These are phyloP conservation scores for Paramecium tetraurelia DNA, from an alignment of 73 alveolate species.

Conservation along the genomic window DNA sequence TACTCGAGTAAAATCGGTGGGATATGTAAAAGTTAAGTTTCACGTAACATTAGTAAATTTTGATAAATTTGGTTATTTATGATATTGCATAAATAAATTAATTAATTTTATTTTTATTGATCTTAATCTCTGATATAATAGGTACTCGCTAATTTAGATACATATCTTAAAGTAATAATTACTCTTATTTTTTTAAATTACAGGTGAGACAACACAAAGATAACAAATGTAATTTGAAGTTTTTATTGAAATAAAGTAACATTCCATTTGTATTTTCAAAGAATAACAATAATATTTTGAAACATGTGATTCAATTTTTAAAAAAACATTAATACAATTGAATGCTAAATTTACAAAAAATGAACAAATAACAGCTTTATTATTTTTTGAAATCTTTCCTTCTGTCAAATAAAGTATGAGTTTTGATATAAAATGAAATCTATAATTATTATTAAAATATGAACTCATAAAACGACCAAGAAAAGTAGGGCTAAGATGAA, in stretches of 20 bases:
- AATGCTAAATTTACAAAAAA: background rate
- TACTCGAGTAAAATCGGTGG: slow-evolving; percentile 59
- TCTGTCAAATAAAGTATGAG: background rate
- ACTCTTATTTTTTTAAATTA: background rate
- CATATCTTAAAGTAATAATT: too few species aligned
- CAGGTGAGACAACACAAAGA: background rate
- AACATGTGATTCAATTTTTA: background rate
- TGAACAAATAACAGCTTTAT: background rate
- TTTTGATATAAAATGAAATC: background rate
- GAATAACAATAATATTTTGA: background rate
- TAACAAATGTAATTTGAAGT: background rate
- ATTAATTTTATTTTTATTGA: background rate
- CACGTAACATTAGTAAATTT: slow-evolving; percentile 54
- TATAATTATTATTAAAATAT: background rate
- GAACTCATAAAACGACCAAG: background rate
- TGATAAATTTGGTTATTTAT: slow-evolving; percentile 56
- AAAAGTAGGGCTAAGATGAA: background rate
- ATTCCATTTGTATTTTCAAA: background rate
- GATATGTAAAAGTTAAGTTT: slow-evolving; percentile 61
- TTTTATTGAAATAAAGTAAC: background rate
- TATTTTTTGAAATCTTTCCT: background rate
- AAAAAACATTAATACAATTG: too few species aligned
- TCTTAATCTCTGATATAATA: background rate
- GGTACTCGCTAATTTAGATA: background rate
- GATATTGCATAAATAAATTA: slow-evolving; percentile 1